Base-by-base conservation (phyloP, 768 basidiomycete genomes). In the Lentinus tigrinus region DNA sequence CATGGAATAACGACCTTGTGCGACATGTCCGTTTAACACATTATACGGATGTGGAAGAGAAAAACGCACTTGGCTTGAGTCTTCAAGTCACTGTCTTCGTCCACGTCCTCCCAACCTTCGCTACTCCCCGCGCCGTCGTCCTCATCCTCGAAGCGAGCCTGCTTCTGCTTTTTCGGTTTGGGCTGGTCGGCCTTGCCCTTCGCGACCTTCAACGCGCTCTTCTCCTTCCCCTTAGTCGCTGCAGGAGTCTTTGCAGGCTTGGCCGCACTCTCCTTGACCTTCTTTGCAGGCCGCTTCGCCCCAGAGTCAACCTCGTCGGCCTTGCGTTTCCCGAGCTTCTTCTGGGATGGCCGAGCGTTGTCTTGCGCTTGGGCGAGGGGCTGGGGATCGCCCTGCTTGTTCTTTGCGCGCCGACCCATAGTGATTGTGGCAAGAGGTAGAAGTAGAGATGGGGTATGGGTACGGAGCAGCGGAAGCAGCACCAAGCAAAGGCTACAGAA, bases 401-500 rank as follows among this genome's bases (percentile, higher is more conserved):
- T 86, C 72, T 89, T 92, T 64, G 91, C 82, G 61, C 91, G 84
- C 68, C 92, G 83, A 60, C 93, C 93, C 93, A 95, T 94, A 49
- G 46, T 65, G 58, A 37, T 24, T 46, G 23, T 23, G 1, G 48
- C 42, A 21, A 9, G 43, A 24, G 6, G 21, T 47, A 23, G 48
- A n/a, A 38, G 11, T 26, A 26, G 36, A 36, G 51, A 27, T 7
- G 9, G 44, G 43, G 44, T 11, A 44, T 11, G 51, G 10, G 37
- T 16, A 17, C 19, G 47, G 24, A 28, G 34, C 8, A 19, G 19
- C 34, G 24, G 21, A 44, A 57, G 9, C n/a, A 26, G 37, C 14
- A n/a, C 23, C 19, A 44, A 47, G 49, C 37, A 43, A 40, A 43
- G 44, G 27, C 34, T 16, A 53, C 39, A 54, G 60, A 61, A 61